Base-by-base conservation (phyloP, 306 rosid species). In the Prunus kanzakura region DNA sequence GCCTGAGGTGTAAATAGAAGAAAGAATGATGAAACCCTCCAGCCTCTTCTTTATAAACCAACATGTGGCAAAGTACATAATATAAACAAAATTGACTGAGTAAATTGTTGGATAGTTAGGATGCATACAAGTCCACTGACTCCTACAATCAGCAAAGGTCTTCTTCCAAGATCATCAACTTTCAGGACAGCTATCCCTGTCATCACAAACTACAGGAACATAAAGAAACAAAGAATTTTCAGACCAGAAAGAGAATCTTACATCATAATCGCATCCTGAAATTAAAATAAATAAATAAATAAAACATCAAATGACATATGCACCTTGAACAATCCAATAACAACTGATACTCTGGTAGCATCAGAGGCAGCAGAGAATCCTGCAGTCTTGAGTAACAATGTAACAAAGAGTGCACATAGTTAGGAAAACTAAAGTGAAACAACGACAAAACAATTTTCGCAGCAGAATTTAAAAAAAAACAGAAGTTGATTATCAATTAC, bases 301-400 rank as follows among this genome's bases (percentile, higher is more conserved):
- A 57, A 52, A 72, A 52, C 71, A 81, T 66, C 56, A 69, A 20
- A 47, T 51, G 63, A 84, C 56, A 66, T 20, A 47, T 64, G 66
- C 84, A 92, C 98, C 97, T 95, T 95, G 88, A 95, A 95, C 64
- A 89, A 29, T 68, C 98, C 97, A 32, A 95, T 95, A 57, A 95
- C 82, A 80, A 95, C 98, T 50, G 97, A 95, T 73, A 95, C 97
- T 86, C 90, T 86, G 41, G 98, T 87, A 30, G 98, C 98, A 79
- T 92, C 98, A 50, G 98, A 74, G 43, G 98, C 98, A 64, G 97
- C 97, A 79, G 96, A 83, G 81, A 95, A 95, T 74, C 98, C 98
- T 69, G 98, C 98, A 75, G 89, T 90, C 98, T 94, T 55, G 80
- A 84, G 55, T 66, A 57, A 69, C 6, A 86, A 56, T 63, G 74